A percentile compares a stretch with the other conserved stretches of the same genome.
Evolutionary conservation across 169 alveolate genomes (phyloP).

Genomic region (Hepatocystis sp.): DNA sequence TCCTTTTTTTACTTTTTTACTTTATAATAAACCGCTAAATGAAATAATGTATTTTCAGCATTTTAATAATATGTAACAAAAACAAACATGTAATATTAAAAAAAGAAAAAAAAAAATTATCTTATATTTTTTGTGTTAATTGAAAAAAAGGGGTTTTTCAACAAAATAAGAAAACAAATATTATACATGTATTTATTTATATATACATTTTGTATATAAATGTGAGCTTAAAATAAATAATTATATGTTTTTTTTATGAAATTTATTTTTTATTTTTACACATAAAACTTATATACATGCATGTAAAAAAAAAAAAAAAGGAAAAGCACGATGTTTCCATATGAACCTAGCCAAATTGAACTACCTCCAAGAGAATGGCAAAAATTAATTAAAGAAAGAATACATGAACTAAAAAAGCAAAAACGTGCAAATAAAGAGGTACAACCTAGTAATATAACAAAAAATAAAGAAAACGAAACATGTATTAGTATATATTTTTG

Average conservation of each 20-base stretch:
- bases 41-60: too few species aligned
- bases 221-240: too few species aligned
- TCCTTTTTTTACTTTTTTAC: background rate
- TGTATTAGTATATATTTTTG: too few species aligned
- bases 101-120: too few species aligned
- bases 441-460: background rate
- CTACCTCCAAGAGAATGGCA: constrained; percentile 63
- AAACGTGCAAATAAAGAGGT: constrained; percentile 21
- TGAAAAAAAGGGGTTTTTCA: too few species aligned
- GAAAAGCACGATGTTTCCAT: constrained; percentile 70
- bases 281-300: constrained; percentile 8
- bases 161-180: too few species aligned
- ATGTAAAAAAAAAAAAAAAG: background rate
- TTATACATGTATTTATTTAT: too few species aligned
- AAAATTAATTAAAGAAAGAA: constrained; percentile 43
- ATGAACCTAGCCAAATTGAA: constrained; percentile 63
- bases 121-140: too few species aligned
- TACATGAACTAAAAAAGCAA: constrained; percentile 56
- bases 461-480: background rate
- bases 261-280: constrained; percentile 15
- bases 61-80: too few species aligned
- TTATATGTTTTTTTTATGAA: too few species aligned
- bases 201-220: too few species aligned
- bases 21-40: constrained; percentile 3
- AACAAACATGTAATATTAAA: too few species aligned